Base-by-base conservation (phyloP, 768 basidiomycete species). In the Bullera alba region DNA sequence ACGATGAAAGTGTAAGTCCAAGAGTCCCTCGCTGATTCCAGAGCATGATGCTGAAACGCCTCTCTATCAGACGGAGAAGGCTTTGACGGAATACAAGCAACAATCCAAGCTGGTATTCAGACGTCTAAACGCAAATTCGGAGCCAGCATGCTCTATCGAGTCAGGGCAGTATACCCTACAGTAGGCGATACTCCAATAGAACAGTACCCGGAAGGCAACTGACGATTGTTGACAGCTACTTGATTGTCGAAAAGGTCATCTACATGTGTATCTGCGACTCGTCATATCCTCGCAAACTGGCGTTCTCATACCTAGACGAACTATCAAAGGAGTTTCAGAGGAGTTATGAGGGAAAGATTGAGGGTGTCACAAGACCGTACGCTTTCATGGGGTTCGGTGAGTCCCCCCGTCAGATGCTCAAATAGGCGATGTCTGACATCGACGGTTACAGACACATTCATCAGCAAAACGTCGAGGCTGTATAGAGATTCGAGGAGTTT, bases 371-470 rank as follows among this genome's bases (percentile, higher is more conserved):
- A 57, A 89, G 93, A 72, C 95, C 95, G n/a, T 99, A 99, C 71
- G 93, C 95, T 22, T 97, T 97, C 69, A 86, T 97, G 53, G 91
- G 95, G 41, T 99, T 99, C 63, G 91, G 91, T 92, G 63, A 59
- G 87, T 77, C 21, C 28, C 53, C 21, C 6, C 41, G 14, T 36
- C 29, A 15, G 17, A 17, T 46, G 15, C 19, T 14, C 30, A 12
- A n/a, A n/a, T n/a, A 25, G 32, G 37, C 5, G 15, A 3, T 2
- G 25, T 29, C 41, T 45, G 37, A 49, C 37, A 22, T 17, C 17
- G 19, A 42, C n/a, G 15, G 41, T 10, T 43, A 39, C 42, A 96
- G 95, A 99, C 68, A 97, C 93, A 0, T 99, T 99, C 75, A 99
- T 99, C 84, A 87, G 87, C 36, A 96, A 95, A 74, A 97, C 95